Percentiles rank a stretch among this genome's conserved stretches.
phyloP scores from a whole-genome alignment of 1,139 yeast genomes.

The Ashbya aceris region DNA sequence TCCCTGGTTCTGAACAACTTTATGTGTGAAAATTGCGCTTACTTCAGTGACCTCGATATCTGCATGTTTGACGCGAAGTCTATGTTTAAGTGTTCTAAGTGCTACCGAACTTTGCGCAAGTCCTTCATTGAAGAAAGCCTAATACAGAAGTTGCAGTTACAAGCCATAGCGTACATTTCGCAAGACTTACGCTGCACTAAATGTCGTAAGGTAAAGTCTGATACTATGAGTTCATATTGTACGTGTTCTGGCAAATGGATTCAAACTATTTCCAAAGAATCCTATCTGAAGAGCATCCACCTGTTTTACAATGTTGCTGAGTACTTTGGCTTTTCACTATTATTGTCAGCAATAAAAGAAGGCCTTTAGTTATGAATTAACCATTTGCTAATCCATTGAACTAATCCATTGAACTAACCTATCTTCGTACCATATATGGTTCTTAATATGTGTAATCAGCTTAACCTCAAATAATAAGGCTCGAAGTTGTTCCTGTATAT shows the following conservation, averaged over 20 bases:
- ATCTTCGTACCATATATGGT: no score
- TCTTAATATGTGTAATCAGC: no score
- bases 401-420: no score
- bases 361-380: not conserved
- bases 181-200: conserved; percentile 80
- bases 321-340: conserved; percentile 50
- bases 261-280: conserved; percentile 43
- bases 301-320: conserved; percentile 53
- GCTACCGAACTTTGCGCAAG: conserved; percentile 56
- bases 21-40: conserved; percentile 73
- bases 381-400: no score
- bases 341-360: conserved; percentile 24
- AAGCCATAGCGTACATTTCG: conserved; percentile 50
- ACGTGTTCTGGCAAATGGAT: conserved; percentile 83
- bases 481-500: no score
- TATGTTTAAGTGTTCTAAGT: conserved; percentile 62
- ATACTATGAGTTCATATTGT: conserved; percentile 68
- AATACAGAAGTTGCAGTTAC: conserved; percentile 51
- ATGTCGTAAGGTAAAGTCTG: conserved; percentile 60
- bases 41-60: conserved; percentile 66
- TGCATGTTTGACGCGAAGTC: conserved; percentile 51
- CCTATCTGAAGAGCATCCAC: conserved; percentile 38
- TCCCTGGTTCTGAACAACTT: conserved; percentile 58
- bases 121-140: conserved; percentile 71
- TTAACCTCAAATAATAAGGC: no score